Base-by-base conservation (phyloP, 495 filamentous ascomycete genomes). In the Penicillium ochrochloron region DNA sequence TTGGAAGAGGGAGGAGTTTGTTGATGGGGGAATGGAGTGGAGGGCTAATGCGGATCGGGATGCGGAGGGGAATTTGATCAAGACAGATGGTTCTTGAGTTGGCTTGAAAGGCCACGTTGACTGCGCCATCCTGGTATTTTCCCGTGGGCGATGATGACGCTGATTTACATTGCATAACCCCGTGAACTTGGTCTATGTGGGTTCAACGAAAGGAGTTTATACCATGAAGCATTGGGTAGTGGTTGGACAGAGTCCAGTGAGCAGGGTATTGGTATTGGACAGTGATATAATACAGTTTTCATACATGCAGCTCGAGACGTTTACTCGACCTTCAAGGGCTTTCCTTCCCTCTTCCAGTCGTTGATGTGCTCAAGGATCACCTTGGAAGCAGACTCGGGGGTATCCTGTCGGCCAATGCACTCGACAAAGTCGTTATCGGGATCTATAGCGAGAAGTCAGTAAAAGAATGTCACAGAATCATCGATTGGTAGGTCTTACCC, bases 341-440 rank as follows among this genome's bases (percentile, higher is more conserved):
- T 83, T 21, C 78, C 75, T 62, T 83, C 79, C 6, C 87, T 81
- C 76, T 85, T 88, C 94, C 93, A 98, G 76, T 99, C 95, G 62
- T 88, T 88, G 77, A 99, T 89, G 80, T 99, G 95, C 62, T 90
- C 87, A 62, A 88, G 70, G 61, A 98, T 97, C 52, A 97, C 81
- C 77, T 86, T 90, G 50, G 94, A 91, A 15, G 89, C 96, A 66
- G 89, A 83, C 65, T 96, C 90, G 15, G 94, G 91, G 29, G 89
- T 94, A 81, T 97, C 93, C 78, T 98, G 93, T 62, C 96, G 84
- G 39, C 95, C 95, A 67, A 99, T 89, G 27, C 93, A 96, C 81
- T 99, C 95, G 27, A 99, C 94, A 74, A 99, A 99, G 77, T 98
- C 96, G 15, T 93, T 93, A 63, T 99, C 96, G 48, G 95, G 95